A percentile compares a stretch with the other conserved stretches of the same genome.
phyloP scores from a whole-genome alignment of 257 asterid genomes.

The Ehretia macrophylla region DNA sequence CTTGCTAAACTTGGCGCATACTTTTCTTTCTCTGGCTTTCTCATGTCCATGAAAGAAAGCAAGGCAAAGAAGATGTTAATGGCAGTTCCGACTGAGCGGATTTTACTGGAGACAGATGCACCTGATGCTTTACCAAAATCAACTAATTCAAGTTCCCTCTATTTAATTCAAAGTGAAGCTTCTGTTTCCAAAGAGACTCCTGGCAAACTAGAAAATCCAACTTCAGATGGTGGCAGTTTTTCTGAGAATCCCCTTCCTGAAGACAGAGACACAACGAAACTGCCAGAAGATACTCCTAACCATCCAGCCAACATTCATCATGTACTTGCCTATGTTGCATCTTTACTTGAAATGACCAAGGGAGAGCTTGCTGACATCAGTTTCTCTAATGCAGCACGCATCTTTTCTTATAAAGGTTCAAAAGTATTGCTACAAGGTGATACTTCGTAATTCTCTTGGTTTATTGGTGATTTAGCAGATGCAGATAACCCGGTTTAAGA shows the following conservation, averaged over 20 bases:
- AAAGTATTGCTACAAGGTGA: slow-evolving; percentile 33
- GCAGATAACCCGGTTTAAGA: too few relatives aligned
- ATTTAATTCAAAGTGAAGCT: slow-evolving; percentile 27
- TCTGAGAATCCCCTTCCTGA: slow-evolving; percentile 1
- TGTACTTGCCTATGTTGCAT: slow-evolving; percentile 68
- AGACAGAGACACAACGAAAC: slow-evolving; percentile 12
- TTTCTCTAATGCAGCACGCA: slow-evolving; percentile 53
- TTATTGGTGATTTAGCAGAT: too few relatives aligned
- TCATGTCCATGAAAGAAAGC: slow-evolving; percentile 83
- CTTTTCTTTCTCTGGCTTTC: slow-evolving; percentile 91
- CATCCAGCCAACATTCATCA: slow-evolving; percentile 88
- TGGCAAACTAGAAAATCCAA: slow-evolving; percentile 14
- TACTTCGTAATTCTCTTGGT: not conserved
- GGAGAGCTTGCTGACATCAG: slow-evolving; percentile 67
- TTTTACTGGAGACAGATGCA: slow-evolving; percentile 92
- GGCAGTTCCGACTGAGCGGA: slow-evolving; percentile 69
- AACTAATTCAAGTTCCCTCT: slow-evolving; percentile 27
- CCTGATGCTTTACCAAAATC: slow-evolving; percentile 76
- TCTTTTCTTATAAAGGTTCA: slow-evolving; percentile 83
- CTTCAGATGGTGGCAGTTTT: not conserved
- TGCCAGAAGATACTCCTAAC: slow-evolving; percentile 35
- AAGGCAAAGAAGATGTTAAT: slow-evolving; percentile 87
- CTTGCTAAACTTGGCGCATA: slow-evolving; percentile 74
- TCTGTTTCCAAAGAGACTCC: slow-evolving; percentile 12
- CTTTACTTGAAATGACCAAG: slow-evolving; percentile 53